A percentile compares a stretch with the other conserved stretches of the same genome.
These are phyloP conservation scores for Bonia amplexicaulis DNA, from an alignment of 176 grass and related monocot species.

Conservation along the genomic window DNA sequence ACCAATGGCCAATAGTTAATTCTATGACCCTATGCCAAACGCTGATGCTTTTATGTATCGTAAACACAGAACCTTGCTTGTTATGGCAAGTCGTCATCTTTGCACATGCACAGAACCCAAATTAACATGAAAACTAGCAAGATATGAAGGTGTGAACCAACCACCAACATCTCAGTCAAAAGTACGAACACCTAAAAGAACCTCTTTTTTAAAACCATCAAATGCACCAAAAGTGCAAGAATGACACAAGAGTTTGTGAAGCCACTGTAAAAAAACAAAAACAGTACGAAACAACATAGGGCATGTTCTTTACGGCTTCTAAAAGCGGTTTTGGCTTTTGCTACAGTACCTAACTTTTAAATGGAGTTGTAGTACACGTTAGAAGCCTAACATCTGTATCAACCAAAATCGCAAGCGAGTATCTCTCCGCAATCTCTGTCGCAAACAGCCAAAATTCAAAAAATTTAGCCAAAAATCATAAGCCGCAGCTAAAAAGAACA, in stretches of 20 bases:
- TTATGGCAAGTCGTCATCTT: not conserved
- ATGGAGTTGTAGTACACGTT: too few relatives aligned
- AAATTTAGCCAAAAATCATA: too few relatives aligned
- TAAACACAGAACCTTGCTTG: not conserved
- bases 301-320: too few relatives aligned
- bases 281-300: not conserved
- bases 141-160: not conserved
- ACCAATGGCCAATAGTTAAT: not conserved
- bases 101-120: constrained; percentile 6
- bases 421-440: too few relatives aligned
- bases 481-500: too few relatives aligned
- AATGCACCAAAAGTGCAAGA: not conserved
- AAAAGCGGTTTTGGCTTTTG: too few relatives aligned
- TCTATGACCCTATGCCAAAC: not conserved
- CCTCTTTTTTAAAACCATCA: not conserved
- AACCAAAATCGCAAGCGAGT: too few relatives aligned
- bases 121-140: not conserved
- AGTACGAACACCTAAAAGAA: not conserved
- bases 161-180: not conserved
- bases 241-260: not conserved
- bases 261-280: not conserved
- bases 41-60: not conserved
- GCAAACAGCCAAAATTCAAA: too few relatives aligned
- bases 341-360: too few relatives aligned
- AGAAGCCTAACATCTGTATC: too few relatives aligned